Base-by-base conservation (phyloP, 768 basidiomycete species). In the Kwoniella mangroviensis region DNA sequence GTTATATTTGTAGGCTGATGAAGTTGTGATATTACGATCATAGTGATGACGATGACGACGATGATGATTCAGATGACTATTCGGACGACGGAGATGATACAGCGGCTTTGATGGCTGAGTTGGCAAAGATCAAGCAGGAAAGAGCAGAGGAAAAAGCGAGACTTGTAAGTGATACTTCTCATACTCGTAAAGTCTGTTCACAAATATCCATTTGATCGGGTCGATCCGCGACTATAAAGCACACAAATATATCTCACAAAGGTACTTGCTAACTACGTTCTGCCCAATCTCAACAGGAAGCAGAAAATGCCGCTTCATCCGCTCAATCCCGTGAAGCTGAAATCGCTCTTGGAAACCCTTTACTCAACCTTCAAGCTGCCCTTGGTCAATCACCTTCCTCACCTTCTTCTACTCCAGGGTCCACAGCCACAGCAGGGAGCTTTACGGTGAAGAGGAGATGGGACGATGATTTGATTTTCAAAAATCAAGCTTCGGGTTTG, bases 391-490 rank as follows among this genome's bases (percentile, higher is more conserved):
- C 88, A 0, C 89, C 90, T 0, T 84, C 67, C n/a, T 74, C 81
- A 19, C 57, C 72, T 26, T 76, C 81, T 3, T 68, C 79, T 1
- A 67, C 83, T 10, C 90, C 91, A 12, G 80, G 92, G 41, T 90
- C 89, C 3, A 65, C 68, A 1, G 88, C 86, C 17, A 22, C 24
- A n/a, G 45, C 28, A 15, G 91, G 93, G 9, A 91, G 91, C 17
- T 97, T 98, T 78, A 88, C 93, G 21, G 94, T 97, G 59, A 95
- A 95, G 85, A 87, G 90, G 76, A 87, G 95, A 67, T 98, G 95
- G 95, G 95, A 97, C 81, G 94, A 97, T 77, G 94, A 99, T 83
- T 86, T 97, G 64, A 94, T 98, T 79, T 98, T 98, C 89, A 98
- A 98, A 86, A 98, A 98, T 82, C 97, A 99, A 84, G 93, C 97